Percentiles rank a stretch among this genome's conserved stretches.
phyloP scores from a whole-genome alignment of 192 early-diverging fungal genomes.

The Physocladia obscura region DNA sequence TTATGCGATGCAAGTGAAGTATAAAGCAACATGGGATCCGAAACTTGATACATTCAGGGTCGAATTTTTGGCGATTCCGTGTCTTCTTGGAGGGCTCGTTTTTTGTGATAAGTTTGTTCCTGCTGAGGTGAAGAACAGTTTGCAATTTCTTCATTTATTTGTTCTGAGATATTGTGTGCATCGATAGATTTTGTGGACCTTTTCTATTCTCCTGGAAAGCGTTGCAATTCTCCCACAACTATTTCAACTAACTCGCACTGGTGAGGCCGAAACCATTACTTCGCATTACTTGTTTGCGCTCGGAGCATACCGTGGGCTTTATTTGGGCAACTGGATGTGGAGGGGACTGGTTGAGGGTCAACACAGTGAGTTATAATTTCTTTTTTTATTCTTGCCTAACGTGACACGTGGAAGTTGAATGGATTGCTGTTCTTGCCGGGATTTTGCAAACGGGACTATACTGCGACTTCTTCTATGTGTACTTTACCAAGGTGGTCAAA shows the following conservation, averaged over 20 bases:
- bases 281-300: slow-evolving; percentile 98
- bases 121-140: slow-evolving; percentile 57
- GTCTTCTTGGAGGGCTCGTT: slow-evolving; percentile 68
- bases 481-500: slow-evolving; percentile 78
- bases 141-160: background rate
- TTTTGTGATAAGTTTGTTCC: slow-evolving; percentile 72
- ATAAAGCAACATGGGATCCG: slow-evolving; percentile 91
- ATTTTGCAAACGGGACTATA: slow-evolving; percentile 92
- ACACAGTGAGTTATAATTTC: background rate
- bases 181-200: slow-evolving; percentile 92
- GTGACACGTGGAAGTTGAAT: slow-evolving; percentile 59
- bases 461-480: slow-evolving; percentile 98
- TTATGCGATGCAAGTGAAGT: slow-evolving; percentile 82
- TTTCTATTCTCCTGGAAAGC: slow-evolving; percentile 94
- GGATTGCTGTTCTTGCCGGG: slow-evolving; percentile 86
- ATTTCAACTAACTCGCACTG: slow-evolving; percentile 94
- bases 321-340: slow-evolving; percentile 95
- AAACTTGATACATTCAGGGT: slow-evolving; percentile 86
- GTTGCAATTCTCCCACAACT: slow-evolving; percentile 98
- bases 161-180: slow-evolving; percentile 14
- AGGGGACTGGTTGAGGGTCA: slow-evolving; percentile 68
- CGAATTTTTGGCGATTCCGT: slow-evolving; percentile 78
- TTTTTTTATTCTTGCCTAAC: background rate
- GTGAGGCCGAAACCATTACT: slow-evolving; percentile 99
- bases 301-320: slow-evolving; percentile 86